Evolutionary conservation across 2,329 filamentous ascomycete genomes (phyloP).

Genomic region (Phyllosticta citribraziliensis): DNA sequence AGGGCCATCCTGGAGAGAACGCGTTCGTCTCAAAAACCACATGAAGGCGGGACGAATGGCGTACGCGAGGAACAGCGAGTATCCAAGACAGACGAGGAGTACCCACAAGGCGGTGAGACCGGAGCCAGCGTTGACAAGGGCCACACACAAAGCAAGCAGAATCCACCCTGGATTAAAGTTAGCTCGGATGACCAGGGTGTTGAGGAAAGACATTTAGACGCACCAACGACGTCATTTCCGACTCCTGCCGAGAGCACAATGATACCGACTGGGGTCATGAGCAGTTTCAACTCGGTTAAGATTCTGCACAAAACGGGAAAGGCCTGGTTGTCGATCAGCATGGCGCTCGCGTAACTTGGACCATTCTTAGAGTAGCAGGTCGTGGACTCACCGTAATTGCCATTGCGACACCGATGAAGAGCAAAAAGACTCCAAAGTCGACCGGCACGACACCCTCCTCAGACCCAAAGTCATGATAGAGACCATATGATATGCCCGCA

Average conservation of each 20-base stretch:
- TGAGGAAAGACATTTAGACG: conserved; percentile 10
- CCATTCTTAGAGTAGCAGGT: neutral
- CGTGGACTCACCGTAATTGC: conserved; percentile 62
- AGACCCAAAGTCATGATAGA: conserved; percentile 63
- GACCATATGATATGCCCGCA: conserved; percentile 67
- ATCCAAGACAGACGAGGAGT: conserved; percentile 64
- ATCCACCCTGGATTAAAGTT: conserved; percentile 54
- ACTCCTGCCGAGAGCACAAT: conserved; percentile 86
- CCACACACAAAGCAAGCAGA: conserved; percentile 82
- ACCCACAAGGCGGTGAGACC: conserved; percentile 81
- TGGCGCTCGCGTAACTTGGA: neutral
- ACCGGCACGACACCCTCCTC: conserved; percentile 49
- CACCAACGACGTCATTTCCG: conserved; percentile 73
- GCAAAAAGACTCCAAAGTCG: conserved; percentile 51
- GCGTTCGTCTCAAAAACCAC: conserved; percentile 62
- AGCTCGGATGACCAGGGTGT: neutral
- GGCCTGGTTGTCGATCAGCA: conserved; percentile 33
- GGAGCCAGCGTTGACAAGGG: conserved; percentile 77
- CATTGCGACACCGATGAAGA: conserved; percentile 88
- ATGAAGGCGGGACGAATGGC: conserved; percentile 64
- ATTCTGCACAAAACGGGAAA: conserved; percentile 92
- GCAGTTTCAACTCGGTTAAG: conserved; percentile 77
- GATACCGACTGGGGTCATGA: conserved; percentile 71
- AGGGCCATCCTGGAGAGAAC: conserved; percentile 77
- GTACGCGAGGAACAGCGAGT: conserved; percentile 64